Base-by-base conservation (phyloP, 2,329 filamentous ascomycete species). In the Pseudocercospora crystallina region DNA sequence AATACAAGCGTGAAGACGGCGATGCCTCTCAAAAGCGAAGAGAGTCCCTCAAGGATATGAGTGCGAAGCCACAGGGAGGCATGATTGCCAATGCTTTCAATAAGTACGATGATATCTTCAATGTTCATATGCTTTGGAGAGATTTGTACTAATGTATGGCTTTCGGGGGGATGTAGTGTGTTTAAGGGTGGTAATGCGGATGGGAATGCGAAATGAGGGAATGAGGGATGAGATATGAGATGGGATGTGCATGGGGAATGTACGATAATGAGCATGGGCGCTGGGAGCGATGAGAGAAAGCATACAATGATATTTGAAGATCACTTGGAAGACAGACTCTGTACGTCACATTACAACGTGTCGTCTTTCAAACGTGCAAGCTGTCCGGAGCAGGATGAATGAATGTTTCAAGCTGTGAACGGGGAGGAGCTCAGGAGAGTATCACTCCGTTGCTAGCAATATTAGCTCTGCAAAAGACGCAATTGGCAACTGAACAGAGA, bases 1-100 rank as follows among this genome's bases (percentile, higher is more conserved):
- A 54, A 26, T 54, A 54, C 39, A 54, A 54, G n/a, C 39, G 52
- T 13, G 41, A 54, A 15, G 47, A 50, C 8, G 43, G 43, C 0
- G 11, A 29, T 12, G 52, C 52, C 2, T 34, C 51, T 1, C 33
- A 51, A 15, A 26, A 42, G 12, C 47, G 52, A 20, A 33, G 52
- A 11, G 39, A 47, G 33, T 44, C 39, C n/a, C 30, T 54, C 38
- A 41, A 47, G 20, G 52, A 54, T n/a, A 48, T 48, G 32, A 47
- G 45, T 17, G 45, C 45, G 29, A 45, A 54, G 17, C 52, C 52
- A 0, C 40, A 47, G 9, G 36, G 47, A 1, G 52, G 52, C 4
- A 44, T 54, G 32, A 26, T 54, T 13, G 40, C 52, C 3, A 54
- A 44, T 5, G 20, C 51, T 2, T 54, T 44, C 31, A 51, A 54